These are phyloP conservation scores for Neurospora sp. DNA, from an alignment of 495 filamentous ascomycete species.

Conservation along the genomic window DNA sequence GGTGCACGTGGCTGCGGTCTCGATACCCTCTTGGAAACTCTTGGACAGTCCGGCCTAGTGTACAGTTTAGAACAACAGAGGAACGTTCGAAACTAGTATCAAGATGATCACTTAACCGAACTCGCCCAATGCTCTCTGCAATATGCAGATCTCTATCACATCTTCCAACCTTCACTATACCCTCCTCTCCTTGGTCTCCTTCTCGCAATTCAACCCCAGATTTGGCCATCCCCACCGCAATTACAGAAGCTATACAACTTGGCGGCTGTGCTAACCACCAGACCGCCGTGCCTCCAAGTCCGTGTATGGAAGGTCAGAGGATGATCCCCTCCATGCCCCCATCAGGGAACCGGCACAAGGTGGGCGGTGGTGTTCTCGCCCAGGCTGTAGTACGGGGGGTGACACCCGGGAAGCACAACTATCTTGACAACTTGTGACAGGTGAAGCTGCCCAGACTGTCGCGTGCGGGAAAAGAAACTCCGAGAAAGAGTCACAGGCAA, in stretches of 20 bases:
- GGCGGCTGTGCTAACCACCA: background rate
- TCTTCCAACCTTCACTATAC: background rate
- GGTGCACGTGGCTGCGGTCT: background rate
- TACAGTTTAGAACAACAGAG: background rate
- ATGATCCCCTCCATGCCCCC: background rate
- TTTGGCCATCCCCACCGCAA: background rate
- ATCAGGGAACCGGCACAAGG: background rate
- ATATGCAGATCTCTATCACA: background rate
- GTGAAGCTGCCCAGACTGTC: too few relatives aligned
- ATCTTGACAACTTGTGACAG: background rate
- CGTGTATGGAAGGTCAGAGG: background rate
- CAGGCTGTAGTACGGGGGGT: background rate
- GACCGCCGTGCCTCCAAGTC: background rate
- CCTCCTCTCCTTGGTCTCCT: background rate
- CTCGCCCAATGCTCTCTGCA: background rate
- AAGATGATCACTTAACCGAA: background rate
- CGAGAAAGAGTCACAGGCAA: too few relatives aligned
- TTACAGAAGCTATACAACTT: background rate
- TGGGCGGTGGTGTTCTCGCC: background rate
- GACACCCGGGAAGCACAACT: background rate
- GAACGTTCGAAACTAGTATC: background rate
- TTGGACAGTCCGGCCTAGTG: background rate
- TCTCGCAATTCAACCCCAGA: too few relatives aligned
- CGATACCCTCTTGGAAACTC: background rate
- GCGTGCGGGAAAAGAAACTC: too few relatives aligned